Evolutionary conservation across 768 basidiomycete species (phyloP).

Genomic region (Coprinopsis strossmayeri): DNA sequence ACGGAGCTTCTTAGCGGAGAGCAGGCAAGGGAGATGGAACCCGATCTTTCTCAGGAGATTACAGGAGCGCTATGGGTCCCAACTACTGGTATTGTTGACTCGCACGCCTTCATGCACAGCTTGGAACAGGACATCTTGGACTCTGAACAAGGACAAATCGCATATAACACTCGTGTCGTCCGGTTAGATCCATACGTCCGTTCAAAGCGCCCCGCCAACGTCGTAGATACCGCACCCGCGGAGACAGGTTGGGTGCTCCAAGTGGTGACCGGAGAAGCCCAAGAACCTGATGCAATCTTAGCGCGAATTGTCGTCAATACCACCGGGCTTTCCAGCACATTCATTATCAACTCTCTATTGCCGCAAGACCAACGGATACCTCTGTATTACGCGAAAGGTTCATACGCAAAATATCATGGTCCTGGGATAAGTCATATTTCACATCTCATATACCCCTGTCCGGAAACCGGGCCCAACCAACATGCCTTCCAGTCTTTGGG

Average conservation of each 20-base stretch:
- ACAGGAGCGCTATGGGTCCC: conserved; percentile 72
- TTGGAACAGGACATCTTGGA: conserved; percentile 79
- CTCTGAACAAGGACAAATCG: conserved; percentile 61
- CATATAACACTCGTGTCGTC: conserved; percentile 76
- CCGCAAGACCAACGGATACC: conserved; percentile 52
- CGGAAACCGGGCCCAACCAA: conserved; percentile 49
- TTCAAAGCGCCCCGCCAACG: conserved; percentile 13
- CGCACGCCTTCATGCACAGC: conserved; percentile 76
- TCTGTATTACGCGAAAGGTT: conserved; percentile 77
- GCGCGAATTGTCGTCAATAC: conserved; percentile 79
- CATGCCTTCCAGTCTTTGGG: conserved; percentile 81
- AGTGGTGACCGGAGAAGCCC: conserved; percentile 46
- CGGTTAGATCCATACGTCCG: conserved; percentile 65
- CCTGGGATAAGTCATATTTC: conserved; percentile 61
- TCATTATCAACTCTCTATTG: conserved; percentile 67
- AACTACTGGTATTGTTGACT: conserved; percentile 87
- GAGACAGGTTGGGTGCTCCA: conserved; percentile 87
- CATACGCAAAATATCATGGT: conserved; percentile 85
- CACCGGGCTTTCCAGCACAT: conserved; percentile 64
- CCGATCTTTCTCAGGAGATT: conserved; percentile 70
- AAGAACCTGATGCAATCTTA: conserved; percentile 54
- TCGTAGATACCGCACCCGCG: conserved; percentile 21
- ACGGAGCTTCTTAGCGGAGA: conserved; percentile 62
- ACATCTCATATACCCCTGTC: conserved; percentile 90
- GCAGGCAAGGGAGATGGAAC: conserved; percentile 71